These are phyloP conservation scores for Ophiostoma novo-ulmi DNA, from an alignment of 2,329 filamentous ascomycete species.

Conservation along the genomic window DNA sequence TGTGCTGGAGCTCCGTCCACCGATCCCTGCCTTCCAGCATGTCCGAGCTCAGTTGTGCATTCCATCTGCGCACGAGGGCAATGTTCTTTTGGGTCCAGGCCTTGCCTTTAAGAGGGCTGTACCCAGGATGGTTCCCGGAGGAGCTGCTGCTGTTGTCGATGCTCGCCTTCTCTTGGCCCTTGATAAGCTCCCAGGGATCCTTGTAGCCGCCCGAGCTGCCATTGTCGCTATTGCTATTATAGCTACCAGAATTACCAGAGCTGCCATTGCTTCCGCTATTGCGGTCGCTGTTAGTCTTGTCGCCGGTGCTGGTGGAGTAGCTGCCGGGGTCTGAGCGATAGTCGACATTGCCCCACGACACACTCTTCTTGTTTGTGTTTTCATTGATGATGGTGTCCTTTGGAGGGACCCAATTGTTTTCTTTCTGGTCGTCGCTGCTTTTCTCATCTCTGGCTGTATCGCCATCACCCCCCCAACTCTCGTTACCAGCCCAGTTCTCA, in stretches of 20 bases:
- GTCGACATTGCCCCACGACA: slow-evolving; percentile 10
- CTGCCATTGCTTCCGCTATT: slow-evolving; percentile 7
- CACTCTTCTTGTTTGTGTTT: background rate
- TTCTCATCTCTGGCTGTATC: background rate
- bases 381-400: background rate
- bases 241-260: slow-evolving; percentile 3
- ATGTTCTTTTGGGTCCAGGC: slow-evolving; percentile 15
- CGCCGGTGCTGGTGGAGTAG: background rate
- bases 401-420: background rate
- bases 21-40: slow-evolving; percentile 12
- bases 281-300: background rate
- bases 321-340: background rate
- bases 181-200: slow-evolving; percentile 17
- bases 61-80: background rate
- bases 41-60: background rate
- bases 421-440: background rate
- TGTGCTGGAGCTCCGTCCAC: slow-evolving; percentile 18
- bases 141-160: background rate
- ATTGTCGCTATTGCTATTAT: background rate
- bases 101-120: background rate
- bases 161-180: background rate
- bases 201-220: slow-evolving; percentile 15
- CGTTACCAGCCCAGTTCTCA: background rate
- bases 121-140: background rate
- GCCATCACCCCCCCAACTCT: background rate